Percentiles rank a stretch among this genome's conserved stretches.
phyloP scores from a whole-genome alignment of 257 asterid species.

The Knoxia roxburghii region DNA sequence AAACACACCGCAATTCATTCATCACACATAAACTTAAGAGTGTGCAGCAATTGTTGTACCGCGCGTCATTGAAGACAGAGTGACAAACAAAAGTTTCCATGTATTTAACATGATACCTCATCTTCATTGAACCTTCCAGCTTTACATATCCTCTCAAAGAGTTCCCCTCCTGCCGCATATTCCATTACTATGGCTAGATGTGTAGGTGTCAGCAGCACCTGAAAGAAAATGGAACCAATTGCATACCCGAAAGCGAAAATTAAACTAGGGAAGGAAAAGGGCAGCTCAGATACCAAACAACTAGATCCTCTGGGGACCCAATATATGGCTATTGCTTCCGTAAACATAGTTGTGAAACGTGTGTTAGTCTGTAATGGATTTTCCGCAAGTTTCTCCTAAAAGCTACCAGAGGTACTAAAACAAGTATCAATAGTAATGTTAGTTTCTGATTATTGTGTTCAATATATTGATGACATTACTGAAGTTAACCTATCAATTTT shows the following conservation, averaged over 20 bases:
- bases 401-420: not conserved
- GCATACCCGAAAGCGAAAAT: not conserved
- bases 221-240: not conserved
- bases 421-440: not conserved
- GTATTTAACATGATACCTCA: constrained; percentile 19
- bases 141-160: constrained; percentile 34
- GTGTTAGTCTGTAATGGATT: too few species aligned
- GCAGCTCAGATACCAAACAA: too few species aligned
- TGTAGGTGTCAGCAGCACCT: constrained; percentile 43
- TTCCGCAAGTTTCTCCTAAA: not conserved
- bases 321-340: too few species aligned
- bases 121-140: constrained; percentile 41
- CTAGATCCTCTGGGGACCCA: too few species aligned
- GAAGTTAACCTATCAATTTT: not conserved
- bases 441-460: not conserved
- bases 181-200: constrained; percentile 47
- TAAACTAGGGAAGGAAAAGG: not conserved
- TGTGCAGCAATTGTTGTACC: too few species aligned
- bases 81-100: too few species aligned
- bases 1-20: too few species aligned
- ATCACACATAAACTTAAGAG: too few species aligned
- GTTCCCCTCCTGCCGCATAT: constrained; percentile 48
- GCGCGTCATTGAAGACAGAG: too few species aligned
- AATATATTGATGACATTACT: not conserved
- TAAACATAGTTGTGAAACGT: too few species aligned